Conservation (phyloP, 2,329 filamentous ascomycete genomes). For the Colletotrichum sp. region DNA sequence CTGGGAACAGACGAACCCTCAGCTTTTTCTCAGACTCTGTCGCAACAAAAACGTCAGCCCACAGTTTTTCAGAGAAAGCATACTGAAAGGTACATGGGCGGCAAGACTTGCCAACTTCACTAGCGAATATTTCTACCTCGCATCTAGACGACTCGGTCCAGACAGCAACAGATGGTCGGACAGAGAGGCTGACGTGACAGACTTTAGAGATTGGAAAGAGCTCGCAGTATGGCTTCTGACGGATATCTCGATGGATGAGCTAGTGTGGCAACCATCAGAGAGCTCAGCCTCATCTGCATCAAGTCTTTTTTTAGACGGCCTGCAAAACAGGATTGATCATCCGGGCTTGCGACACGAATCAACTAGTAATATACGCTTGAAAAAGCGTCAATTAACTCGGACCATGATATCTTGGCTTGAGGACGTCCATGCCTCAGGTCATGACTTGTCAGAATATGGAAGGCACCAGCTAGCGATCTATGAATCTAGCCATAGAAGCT, state of each 20-base stretch:
- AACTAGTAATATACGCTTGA: not conserved
- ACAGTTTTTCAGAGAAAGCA: not conserved
- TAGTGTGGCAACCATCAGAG: not conserved
- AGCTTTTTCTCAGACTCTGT: not conserved
- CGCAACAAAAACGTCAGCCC: not conserved
- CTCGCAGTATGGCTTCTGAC: not conserved
- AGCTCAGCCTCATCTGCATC: rapidly evolving
- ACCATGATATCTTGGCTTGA: not conserved
- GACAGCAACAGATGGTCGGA: too few relatives aligned
- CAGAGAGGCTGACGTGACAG: too few relatives aligned
- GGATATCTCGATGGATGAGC: not conserved
- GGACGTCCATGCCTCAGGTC: not conserved
- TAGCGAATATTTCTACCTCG: rapidly evolving
- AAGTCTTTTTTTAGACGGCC: not conserved
- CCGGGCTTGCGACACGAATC: too few relatives aligned
- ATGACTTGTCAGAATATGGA: not conserved
- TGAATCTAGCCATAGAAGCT: rapidly evolving
- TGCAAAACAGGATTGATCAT: rapidly evolving
- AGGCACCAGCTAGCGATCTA: not conserved
- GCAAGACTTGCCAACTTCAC: rapidly evolving
- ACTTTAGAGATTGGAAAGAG: not conserved
- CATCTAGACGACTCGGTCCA: too few relatives aligned
- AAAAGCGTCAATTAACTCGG: rapidly evolving
- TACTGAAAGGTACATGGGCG: rapidly evolving
- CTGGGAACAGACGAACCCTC: rapidly evolving